phyloP scores from a whole-genome alignment of 345 rosid species.

The Clausena lansium region DNA sequence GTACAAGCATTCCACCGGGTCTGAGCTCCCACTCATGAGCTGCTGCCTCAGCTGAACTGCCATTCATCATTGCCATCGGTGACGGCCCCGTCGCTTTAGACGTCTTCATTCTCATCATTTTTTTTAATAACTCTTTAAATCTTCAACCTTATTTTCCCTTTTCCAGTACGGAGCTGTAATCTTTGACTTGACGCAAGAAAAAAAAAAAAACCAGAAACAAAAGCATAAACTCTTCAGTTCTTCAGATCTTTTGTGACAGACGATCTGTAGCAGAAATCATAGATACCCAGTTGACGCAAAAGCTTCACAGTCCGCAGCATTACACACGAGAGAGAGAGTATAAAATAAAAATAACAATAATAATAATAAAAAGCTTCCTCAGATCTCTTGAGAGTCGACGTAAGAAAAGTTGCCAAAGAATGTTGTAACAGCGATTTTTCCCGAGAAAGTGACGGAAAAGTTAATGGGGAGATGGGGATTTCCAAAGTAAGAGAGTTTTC shows the following conservation, averaged over 20 bases:
- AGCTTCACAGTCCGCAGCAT: slow-evolving; percentile 34
- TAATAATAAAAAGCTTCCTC: not conserved
- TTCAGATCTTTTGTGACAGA: slow-evolving; percentile 37
- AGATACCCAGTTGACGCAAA: slow-evolving; percentile 38
- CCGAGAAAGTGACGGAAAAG: slow-evolving; percentile 21
- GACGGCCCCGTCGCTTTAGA: slow-evolving; percentile 47
- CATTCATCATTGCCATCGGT: slow-evolving; percentile 29
- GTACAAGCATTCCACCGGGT: slow-evolving; percentile 99
- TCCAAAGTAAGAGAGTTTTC: slow-evolving; percentile 15
- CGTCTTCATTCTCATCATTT: slow-evolving; percentile 80
- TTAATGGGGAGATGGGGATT: slow-evolving; percentile 18
- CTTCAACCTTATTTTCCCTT: not conserved
- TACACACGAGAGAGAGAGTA: slow-evolving; percentile 30
- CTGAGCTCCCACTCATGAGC: slow-evolving; percentile 85
- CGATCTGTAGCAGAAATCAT: slow-evolving; percentile 39
- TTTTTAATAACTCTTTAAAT: not conserved
- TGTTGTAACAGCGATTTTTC: not conserved
- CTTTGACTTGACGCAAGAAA: slow-evolving; percentile 1
- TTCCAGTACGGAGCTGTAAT: not conserved
- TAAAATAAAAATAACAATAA: slow-evolving; percentile 4
- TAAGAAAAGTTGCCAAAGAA: slow-evolving; percentile 3
- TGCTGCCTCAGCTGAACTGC: slow-evolving; percentile 49
- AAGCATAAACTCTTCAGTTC: not conserved
- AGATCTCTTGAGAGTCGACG: slow-evolving; percentile 18
- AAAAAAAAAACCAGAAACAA: too few relatives aligned